Conservation (phyloP, 441 rosid genomes). For the Corymbia citriodora region DNA sequence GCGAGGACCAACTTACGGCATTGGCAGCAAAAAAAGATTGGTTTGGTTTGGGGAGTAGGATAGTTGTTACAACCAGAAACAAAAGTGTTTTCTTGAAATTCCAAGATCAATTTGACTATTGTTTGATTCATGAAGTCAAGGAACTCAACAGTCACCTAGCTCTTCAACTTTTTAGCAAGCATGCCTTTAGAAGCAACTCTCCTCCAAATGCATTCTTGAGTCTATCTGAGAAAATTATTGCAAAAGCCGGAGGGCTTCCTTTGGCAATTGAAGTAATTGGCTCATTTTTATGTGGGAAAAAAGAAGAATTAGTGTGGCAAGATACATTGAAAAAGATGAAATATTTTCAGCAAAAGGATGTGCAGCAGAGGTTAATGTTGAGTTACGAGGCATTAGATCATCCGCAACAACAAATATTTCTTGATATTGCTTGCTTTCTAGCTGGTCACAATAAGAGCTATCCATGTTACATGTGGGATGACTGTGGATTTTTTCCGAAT, state of each 20-base stretch:
- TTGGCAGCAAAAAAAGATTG: not conserved
- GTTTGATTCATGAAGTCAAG: not conserved
- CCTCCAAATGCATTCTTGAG: not conserved
- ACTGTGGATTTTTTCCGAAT: not conserved
- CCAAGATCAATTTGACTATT: not conserved
- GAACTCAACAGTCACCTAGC: not conserved
- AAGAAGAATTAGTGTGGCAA: not conserved
- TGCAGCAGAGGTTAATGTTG: too few species aligned
- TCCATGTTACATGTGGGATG: not conserved
- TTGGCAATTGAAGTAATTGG: not conserved
- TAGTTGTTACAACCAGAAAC: not conserved
- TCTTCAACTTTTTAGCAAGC: not conserved
- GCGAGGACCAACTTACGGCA: accelerated
- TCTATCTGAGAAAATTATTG: not conserved
- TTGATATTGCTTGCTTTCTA: not conserved
- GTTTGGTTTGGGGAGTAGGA: not conserved
- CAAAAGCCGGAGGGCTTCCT: not conserved
- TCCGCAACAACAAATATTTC: not conserved
- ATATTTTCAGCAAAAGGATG: accelerated
- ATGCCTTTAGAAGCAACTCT: not conserved
- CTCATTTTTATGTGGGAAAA: not conserved
- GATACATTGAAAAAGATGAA: not conserved
- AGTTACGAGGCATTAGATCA: not conserved
- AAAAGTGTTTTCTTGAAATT: accelerated
- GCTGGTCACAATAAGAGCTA: accelerated